These are phyloP conservation scores for Wickerhamomyces mucosus DNA, from an alignment of 805 yeast species.

Conservation along the genomic window DNA sequence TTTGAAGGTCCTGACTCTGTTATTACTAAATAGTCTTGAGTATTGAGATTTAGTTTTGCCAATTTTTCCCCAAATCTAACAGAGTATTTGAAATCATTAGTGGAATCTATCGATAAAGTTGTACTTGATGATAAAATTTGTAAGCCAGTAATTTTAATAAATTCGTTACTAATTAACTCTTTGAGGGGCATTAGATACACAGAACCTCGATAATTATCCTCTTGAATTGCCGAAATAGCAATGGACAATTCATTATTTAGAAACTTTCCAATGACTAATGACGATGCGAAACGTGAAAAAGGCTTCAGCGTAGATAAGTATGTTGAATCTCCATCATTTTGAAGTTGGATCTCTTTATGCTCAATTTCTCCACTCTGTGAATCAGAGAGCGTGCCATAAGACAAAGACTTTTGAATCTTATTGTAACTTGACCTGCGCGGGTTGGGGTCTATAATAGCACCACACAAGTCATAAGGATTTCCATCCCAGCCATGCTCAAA, in stretches of 20 bases:
- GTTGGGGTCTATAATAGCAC: conserved; percentile 10
- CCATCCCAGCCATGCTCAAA: conserved; percentile 20
- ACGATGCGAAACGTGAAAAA: conserved; percentile 35
- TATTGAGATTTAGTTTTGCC: conserved; percentile 20
- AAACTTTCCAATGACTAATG: conserved; percentile 33
- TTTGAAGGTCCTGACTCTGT: conserved; percentile 44
- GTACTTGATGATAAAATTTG: not conserved
- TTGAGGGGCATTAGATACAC: conserved; percentile 34
- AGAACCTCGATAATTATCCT: conserved; percentile 29
- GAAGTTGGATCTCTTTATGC: not conserved
- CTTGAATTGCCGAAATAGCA: conserved; percentile 44
- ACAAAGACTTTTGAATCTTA: not conserved
- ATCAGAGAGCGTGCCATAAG: no score
- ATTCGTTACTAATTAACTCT: conserved; percentile 14
- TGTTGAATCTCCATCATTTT: not conserved
- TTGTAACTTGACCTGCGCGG: not conserved
- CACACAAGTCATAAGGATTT: conserved; percentile 29
- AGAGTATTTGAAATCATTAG: conserved; percentile 18
- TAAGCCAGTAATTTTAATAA: no score
- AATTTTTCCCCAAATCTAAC: conserved; percentile 35
- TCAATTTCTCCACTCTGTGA: not conserved
- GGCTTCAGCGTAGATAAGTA: conserved; percentile 17
- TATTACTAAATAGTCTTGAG: conserved; percentile 30
- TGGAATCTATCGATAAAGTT: not conserved
- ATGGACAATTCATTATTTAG: conserved; percentile 26